Conservation (phyloP, 192 early-diverging fungal genomes). For the Dimargaris cristalligena region DNA sequence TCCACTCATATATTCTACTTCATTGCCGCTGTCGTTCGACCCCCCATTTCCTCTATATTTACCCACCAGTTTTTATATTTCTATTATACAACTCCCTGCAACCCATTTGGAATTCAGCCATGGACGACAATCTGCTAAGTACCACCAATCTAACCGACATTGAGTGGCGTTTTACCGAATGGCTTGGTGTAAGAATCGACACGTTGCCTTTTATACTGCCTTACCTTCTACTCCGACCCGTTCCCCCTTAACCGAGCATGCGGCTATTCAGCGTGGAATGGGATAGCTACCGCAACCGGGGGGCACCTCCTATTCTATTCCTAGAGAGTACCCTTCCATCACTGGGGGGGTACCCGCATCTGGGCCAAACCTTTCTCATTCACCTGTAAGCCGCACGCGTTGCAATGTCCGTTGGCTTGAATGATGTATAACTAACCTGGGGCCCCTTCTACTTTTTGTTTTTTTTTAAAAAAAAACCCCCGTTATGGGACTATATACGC, state of each 20-base stretch:
- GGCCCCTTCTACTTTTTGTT: not conserved
- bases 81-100: not conserved
- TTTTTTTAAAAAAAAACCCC: not conserved
- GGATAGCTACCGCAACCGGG: not conserved
- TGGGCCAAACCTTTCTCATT: no score
- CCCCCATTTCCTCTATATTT: not conserved
- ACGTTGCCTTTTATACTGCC: no score
- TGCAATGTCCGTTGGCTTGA: no score
- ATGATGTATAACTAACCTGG: no score
- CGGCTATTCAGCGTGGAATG: no score
- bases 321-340: not conserved
- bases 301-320: not conserved
- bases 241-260: no score
- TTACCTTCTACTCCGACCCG: no score
- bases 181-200: conserved; percentile 21
- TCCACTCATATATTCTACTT: not conserved
- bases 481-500: not conserved
- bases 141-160: conserved; percentile 35
- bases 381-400: no score
- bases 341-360: no score
- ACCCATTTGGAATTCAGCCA: not conserved
- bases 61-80: not conserved
- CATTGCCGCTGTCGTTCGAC: not conserved
- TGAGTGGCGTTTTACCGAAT: conserved; percentile 45
- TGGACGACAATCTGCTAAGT: conserved; percentile 8